These are phyloP conservation scores for Penicillium sp. DNA, from an alignment of 2,329 filamentous ascomycete genomes.

Conservation along the genomic window DNA sequence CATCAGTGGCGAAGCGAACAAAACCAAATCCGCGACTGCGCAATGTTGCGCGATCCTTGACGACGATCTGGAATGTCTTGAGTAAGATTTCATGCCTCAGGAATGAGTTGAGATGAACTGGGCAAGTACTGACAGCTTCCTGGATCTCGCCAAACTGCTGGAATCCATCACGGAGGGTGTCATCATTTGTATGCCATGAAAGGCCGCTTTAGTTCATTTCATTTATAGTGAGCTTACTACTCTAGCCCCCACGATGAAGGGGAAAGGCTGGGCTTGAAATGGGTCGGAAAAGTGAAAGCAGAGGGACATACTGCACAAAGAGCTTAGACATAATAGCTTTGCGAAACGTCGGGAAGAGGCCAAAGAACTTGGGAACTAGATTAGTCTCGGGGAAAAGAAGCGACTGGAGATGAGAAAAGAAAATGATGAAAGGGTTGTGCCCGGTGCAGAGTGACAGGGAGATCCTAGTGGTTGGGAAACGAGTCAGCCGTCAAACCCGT, in stretches of 20 bases:
- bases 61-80: slow-evolving; percentile 70
- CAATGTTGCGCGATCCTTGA: slow-evolving; percentile 95
- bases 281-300: neutral
- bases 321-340: slow-evolving; percentile 74
- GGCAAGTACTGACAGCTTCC: slow-evolving; percentile 76
- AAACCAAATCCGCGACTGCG: slow-evolving; percentile 98
- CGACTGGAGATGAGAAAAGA: neutral
- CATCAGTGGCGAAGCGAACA: slow-evolving; percentile 70
- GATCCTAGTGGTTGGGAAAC: slow-evolving; percentile 26
- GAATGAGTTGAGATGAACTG: neutral
- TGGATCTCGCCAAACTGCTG: slow-evolving; percentile 87
- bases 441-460: slow-evolving; percentile 11
- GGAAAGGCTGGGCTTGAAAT: neutral
- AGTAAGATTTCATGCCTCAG: slow-evolving; percentile 13
- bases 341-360: neutral
- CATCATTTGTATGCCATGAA: slow-evolving; percentile 96
- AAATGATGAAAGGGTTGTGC: slow-evolving; percentile 6
- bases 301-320: slow-evolving; percentile 79
- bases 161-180: slow-evolving; percentile 84
- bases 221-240: slow-evolving; percentile 2
- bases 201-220: slow-evolving; percentile 68
- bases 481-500: slow-evolving; percentile 26
- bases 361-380: neutral
- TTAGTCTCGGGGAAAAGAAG: neutral
- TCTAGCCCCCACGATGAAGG: neutral